Evolutionary conservation across 106 monocot species (phyloP).

Genomic region (Dendrobium nobile): DNA sequence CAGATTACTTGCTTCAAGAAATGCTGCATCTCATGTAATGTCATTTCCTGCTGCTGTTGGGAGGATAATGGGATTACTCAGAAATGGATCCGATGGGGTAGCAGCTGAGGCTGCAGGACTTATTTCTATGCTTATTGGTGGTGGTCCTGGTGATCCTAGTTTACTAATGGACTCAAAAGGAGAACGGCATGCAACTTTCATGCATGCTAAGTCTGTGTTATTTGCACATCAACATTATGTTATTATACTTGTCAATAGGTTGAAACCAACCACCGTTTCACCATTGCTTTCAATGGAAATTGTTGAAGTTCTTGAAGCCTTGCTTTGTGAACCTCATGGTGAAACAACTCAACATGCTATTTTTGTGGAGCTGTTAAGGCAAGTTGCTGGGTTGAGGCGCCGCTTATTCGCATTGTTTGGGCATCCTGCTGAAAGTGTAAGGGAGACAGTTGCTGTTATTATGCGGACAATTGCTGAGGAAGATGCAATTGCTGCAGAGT

Average conservation of each 20-base stretch:
- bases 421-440: conserved; percentile 92
- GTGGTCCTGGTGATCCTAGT: conserved; percentile 71
- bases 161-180: conserved; percentile 69
- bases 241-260: conserved; percentile 79
- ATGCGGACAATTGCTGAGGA: conserved; percentile 99
- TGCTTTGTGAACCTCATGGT: conserved; percentile 95
- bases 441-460: conserved; percentile 88
- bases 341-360: conserved; percentile 97
- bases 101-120: conserved; percentile 86
- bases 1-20: conserved; percentile 82
- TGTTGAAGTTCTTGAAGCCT: conserved; percentile 95
- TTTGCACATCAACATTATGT: conserved; percentile 71
- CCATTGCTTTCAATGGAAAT: conserved; percentile 87
- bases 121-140: conserved; percentile 91
- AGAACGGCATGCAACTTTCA: conserved; percentile 90
- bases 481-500: conserved; percentile 99
- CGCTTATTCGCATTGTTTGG: conserved; percentile 91
- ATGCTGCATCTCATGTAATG: conserved; percentile 94
- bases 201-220: conserved; percentile 95
- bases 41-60: conserved; percentile 98
- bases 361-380: conserved; percentile 90
- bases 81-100: conserved; percentile 96
- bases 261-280: conserved; percentile 81
- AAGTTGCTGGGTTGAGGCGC: conserved; percentile 87
- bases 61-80: conserved; percentile 92